A percentile compares a stretch with the other conserved stretches of the same genome.
These are phyloP conservation scores for Liquidambar formosana DNA, from an alignment of 164 flowering plant genomes.

Conservation along the genomic window DNA sequence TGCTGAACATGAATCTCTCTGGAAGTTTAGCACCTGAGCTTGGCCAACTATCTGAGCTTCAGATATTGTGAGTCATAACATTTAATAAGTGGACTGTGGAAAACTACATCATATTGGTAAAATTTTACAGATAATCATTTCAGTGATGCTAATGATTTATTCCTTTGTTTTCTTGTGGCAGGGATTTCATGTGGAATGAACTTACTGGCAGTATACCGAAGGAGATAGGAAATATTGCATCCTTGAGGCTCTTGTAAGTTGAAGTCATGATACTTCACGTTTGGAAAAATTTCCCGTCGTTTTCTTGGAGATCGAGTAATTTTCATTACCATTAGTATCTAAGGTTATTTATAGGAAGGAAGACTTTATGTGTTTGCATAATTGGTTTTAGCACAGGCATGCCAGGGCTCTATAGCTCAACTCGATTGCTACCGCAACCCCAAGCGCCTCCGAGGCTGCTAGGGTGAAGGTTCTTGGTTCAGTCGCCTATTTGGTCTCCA, in stretches of 20 bases:
- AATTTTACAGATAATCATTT: background rate
- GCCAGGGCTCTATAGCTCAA: no score
- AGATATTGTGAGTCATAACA: slow-evolving; percentile 51
- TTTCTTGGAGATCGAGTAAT: background rate
- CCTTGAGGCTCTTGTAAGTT: slow-evolving; percentile 69
- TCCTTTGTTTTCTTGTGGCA: slow-evolving; percentile 20
- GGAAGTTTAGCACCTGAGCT: slow-evolving; percentile 67
- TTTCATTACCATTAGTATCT: background rate
- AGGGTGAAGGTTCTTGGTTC: no score
- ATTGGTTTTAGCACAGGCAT: no score
- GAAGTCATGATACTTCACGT: background rate
- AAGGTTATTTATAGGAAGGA: no score
- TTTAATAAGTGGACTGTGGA: background rate
- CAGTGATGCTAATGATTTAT: background rate
- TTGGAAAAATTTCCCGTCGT: background rate
- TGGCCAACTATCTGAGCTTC: slow-evolving; percentile 47
- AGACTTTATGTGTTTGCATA: no score
- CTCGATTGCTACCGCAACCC: no score
- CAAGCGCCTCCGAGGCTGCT: no score
- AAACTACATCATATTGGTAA: background rate
- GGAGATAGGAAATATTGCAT: slow-evolving; percentile 63
- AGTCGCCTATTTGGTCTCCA: no score
- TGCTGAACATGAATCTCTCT: slow-evolving; percentile 61
- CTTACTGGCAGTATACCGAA: slow-evolving; percentile 66
- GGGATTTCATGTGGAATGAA: slow-evolving; percentile 86